phyloP scores from a whole-genome alignment of 805 yeast species.

The Candida mattraensis region DNA sequence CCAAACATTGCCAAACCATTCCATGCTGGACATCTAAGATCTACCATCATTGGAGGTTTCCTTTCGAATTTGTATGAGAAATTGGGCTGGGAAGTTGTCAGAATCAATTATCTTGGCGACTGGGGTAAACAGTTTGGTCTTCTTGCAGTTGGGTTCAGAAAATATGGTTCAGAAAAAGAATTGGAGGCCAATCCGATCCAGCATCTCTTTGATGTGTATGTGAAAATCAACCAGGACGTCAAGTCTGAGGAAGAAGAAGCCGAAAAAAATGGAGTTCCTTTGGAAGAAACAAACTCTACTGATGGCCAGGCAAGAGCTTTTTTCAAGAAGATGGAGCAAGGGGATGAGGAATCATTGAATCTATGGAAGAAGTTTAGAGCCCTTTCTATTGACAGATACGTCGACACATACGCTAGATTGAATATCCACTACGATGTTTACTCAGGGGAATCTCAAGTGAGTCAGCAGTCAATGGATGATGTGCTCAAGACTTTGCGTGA shows the following conservation, averaged over 20 bases:
- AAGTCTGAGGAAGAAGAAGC: constrained; percentile 57
- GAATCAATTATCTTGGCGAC: constrained; percentile 96
- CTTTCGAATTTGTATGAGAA: constrained; percentile 85
- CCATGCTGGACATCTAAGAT: constrained; percentile 98
- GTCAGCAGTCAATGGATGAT: constrained; percentile 64
- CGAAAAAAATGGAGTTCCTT: constrained; percentile 49
- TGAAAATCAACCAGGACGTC: constrained; percentile 77
- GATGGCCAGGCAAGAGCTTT: constrained; percentile 84
- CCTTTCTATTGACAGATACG: constrained; percentile 83
- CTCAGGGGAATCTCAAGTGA: constrained; percentile 95
- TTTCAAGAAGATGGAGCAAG: constrained; percentile 91
- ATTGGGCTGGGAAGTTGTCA: constrained; percentile 87
- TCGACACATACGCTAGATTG: constrained; percentile 85
- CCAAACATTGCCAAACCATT: constrained; percentile 99
- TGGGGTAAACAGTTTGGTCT: constrained; percentile 99
- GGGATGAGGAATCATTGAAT: constrained; percentile 74
- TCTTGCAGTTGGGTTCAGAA: constrained; percentile 87
- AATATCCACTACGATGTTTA: constrained; percentile 86
- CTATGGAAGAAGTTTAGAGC: constrained; percentile 89
- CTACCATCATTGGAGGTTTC: constrained; percentile 97
- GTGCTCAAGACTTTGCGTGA: constrained; percentile 64
- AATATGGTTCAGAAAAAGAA: constrained; percentile 77
- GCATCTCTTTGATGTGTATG: constrained; percentile 94
- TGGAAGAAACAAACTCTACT: constrained; percentile 49
- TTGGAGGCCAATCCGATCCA: constrained; percentile 81